Evolutionary conservation across 225 moss, liverwort and hornwort species (phyloP), one percentile per base, ranked within the genome.

Genomic region (Bryoerythrophyllum caledonicum): DNA sequence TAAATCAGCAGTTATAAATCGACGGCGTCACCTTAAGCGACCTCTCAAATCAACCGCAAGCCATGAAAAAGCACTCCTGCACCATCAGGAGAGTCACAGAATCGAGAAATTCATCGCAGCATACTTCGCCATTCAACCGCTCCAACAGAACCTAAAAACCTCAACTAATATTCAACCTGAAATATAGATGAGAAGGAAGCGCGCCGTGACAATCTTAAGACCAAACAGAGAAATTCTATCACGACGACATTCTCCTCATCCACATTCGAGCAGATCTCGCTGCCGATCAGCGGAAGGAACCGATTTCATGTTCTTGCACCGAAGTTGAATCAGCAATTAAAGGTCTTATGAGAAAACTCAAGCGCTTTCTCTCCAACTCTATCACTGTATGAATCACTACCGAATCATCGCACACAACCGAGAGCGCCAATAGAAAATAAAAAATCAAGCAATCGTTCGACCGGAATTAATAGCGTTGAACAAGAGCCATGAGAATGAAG

Each of bases 161-260:
- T 2, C 24, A 52, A 41, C 17, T 38, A 35, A 54, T 15, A 38
- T 23, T 46, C 61, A 37, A 70, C 24, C 53, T 28, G 4, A 28
- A 37, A 35, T 21, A 46, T 23, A 10, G 30, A 54, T 20, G 30
- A 61, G 44, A 44, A 44, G 15, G 48, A 65, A 60, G 60, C 60
- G n/a, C 20, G 23, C 40, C 53, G 32, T n/a, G n/a, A n/a, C n/a
- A n/a, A n/a, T n/a, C n/a, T n/a, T n/a, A n/a, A 9, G 15, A 26
- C 32, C 63, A 16, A 3, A 3, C 17, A 17, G 28, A 44, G 8
- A 20, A 5, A 13, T 5, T 12, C 49, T 65, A 38, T 53, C 37
- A 48, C 0, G 20, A 61, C n/a, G 74, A 84, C 84, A 80, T 82
- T 77, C 57, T 78, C 75, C 57, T 75, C 78, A 28, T 85, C 78